These are phyloP conservation scores for Pythium rhizo-oryzae DNA, from an alignment of 352 stramenopile genomes.

Conservation along the genomic window DNA sequence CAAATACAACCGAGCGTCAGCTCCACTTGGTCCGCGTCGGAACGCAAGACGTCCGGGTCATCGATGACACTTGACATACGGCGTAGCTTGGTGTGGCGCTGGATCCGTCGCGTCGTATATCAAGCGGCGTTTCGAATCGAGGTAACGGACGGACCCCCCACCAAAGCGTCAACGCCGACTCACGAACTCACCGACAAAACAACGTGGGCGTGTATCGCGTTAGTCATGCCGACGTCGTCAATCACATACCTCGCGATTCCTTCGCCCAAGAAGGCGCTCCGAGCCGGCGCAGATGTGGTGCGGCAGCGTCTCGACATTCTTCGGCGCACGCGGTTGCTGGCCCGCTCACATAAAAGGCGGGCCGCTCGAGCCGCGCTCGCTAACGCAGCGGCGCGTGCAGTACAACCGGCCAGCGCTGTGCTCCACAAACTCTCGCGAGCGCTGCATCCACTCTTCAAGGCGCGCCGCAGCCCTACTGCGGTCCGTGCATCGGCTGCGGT, in stretches of 20 bases:
- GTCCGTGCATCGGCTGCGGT: background rate
- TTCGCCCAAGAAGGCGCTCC: slow-evolving; percentile 5
- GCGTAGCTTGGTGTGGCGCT: too few relatives aligned
- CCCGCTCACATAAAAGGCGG: background rate
- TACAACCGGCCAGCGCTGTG: background rate
- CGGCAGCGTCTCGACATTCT: slow-evolving; percentile 7
- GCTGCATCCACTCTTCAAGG: slow-evolving; percentile 1
- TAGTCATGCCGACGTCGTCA: slow-evolving; percentile 8
- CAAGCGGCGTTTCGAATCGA: too few relatives aligned
- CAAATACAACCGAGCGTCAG: background rate
- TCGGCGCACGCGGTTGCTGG: background rate
- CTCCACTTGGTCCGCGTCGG: background rate
- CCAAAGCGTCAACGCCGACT: too few relatives aligned
- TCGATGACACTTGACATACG: background rate
- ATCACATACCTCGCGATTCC: slow-evolving; percentile 22
- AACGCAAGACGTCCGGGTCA: background rate
- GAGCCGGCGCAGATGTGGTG: background rate
- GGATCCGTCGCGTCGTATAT: too few relatives aligned
- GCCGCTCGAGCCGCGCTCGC: background rate
- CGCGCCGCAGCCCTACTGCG: background rate
- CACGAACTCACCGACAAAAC: too few relatives aligned
- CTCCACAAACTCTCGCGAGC: background rate
- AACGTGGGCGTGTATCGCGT: too few relatives aligned
- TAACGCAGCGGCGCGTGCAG: background rate
- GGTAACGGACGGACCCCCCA: too few relatives aligned